phyloP scores from a whole-genome alignment of 2,329 filamentous ascomycete genomes.

The Alternaria longipes region DNA sequence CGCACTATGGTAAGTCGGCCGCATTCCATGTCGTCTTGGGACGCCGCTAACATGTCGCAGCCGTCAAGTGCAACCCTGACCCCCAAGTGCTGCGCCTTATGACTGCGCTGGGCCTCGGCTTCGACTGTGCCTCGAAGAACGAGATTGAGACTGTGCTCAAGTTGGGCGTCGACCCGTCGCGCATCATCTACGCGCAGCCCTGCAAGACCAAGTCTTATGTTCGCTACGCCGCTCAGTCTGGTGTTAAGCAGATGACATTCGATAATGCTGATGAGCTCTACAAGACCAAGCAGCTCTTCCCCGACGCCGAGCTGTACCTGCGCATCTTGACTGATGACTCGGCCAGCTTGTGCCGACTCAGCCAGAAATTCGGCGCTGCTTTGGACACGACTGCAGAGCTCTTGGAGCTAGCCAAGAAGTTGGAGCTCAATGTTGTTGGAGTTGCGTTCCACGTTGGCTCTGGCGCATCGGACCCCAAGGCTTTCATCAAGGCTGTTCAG shows the following conservation, averaged over 20 bases:
- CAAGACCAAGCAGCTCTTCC: slow-evolving; percentile 94
- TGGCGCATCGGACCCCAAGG: slow-evolving; percentile 89
- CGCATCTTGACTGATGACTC: slow-evolving; percentile 97
- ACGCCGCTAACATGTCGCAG: slow-evolving; percentile 58
- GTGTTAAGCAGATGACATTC: slow-evolving; percentile 98
- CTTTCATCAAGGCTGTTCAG: slow-evolving; percentile 88
- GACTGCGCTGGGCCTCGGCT: slow-evolving; percentile 87
- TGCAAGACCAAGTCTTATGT: slow-evolving; percentile 99
- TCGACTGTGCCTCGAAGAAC: slow-evolving; percentile 97
- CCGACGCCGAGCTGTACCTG: slow-evolving; percentile 87
- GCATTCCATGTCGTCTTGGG: background rate
- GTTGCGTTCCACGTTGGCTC: slow-evolving; percentile 99
- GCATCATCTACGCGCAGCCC: slow-evolving; percentile 98
- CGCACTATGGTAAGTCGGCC: slow-evolving; percentile 82
- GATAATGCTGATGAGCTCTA: slow-evolving; percentile 98
- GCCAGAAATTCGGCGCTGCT: slow-evolving; percentile 95
- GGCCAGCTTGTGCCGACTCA: slow-evolving; percentile 90
- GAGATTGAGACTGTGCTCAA: slow-evolving; percentile 93
- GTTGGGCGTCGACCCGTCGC: slow-evolving; percentile 82
- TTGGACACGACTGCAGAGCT: slow-evolving; percentile 82
- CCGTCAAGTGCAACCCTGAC: slow-evolving; percentile 99
- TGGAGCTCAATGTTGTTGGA: slow-evolving; percentile 90
- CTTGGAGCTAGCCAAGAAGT: slow-evolving; percentile 78
- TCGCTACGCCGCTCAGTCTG: slow-evolving; percentile 82
- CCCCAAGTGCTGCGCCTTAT: slow-evolving; percentile 87